Base-by-base conservation (phyloP, 306 rosid genomes). In the Gastrolobium villosum region DNA sequence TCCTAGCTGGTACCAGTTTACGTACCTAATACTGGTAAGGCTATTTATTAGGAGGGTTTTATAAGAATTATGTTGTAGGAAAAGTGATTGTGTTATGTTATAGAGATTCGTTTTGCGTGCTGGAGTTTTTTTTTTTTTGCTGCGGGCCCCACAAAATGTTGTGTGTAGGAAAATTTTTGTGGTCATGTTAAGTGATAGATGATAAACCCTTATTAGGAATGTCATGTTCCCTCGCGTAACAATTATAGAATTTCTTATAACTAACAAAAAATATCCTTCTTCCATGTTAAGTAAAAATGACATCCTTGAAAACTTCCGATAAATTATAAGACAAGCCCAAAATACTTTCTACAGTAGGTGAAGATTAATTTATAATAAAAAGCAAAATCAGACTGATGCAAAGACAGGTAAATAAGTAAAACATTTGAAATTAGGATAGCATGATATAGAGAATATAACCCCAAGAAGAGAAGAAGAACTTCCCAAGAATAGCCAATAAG, bases 311-410 rank as follows among this genome's bases (percentile, higher is more conserved):
- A 70, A 46, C 46, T 65, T 28, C 46, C 7, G 0, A 9, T 13
- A 37, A 36, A 77, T 56, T 45, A 71, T 28, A 72, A 59, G 60
- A 59, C 15, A 31, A 49, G 73, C 57, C 32, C 40, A 64, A 67
- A 56, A 56, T 65, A 31, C 55, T 63, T n/a, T n/a, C 36, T 9
- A 67, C 34, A 83, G 55, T 36, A 28, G 56, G 67, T 36, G 13
- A 69, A 54, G 46, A 62, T 45, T 50, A 84, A 75, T 28, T 70
- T 44, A 61, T 62, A 13, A 71, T 32, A 10, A 13, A 66, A 65
- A 31, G 74, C 6, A 79, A 73, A 61, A 79, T 53, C 46, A 79
- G 31, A 74, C 39, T n/a, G 75, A 20, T 49, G 60, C 39, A 64
- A 35, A 65, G 37, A 65, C 72, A 37, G 50, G 37, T 2, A 35